These are phyloP conservation scores for Fusarium decemcellulare DNA, from an alignment of 2,329 filamentous ascomycete genomes.

Conservation along the genomic window DNA sequence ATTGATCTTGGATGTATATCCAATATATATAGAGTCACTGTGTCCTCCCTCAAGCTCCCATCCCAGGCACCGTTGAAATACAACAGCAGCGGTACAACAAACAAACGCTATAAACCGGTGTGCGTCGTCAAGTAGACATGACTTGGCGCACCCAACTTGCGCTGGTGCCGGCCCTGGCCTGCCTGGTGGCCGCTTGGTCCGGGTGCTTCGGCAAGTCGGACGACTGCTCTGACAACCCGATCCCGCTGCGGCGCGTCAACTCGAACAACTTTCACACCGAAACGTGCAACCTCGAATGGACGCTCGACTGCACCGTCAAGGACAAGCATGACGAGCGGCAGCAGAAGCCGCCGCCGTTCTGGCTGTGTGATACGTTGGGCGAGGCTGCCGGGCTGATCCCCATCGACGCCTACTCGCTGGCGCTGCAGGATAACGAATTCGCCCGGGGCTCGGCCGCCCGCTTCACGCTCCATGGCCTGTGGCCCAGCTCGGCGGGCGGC, in stretches of 20 bases:
- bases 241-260: constrained; percentile 7
- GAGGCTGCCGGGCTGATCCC: constrained; percentile 10
- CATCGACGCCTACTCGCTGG: constrained; percentile 19
- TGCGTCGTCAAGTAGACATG: constrained; percentile 4
- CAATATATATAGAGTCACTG: not conserved
- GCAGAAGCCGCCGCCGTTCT: constrained; percentile 18
- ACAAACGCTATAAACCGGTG: not conserved
- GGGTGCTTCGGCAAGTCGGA: constrained; percentile 12
- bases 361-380: not conserved
- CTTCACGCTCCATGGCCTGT: constrained; percentile 20
- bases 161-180: constrained; percentile 13
- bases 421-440: constrained; percentile 14
- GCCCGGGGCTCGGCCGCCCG: constrained; percentile 8
- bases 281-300: constrained; percentile 22
- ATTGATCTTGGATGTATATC: not conserved
- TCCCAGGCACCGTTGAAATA: not conserved
- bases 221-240: constrained; percentile 11
- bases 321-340: constrained; percentile 9
- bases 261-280: constrained; percentile 12
- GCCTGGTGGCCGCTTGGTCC: constrained; percentile 4
- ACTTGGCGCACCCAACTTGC: constrained; percentile 13
- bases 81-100: not conserved
- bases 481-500: constrained; percentile 15
- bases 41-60: constrained; percentile 2
- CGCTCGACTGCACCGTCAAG: not conserved